These are phyloP conservation scores for Agaricus sinodeliciosus DNA, from an alignment of 768 basidiomycete species.

Conservation along the genomic window DNA sequence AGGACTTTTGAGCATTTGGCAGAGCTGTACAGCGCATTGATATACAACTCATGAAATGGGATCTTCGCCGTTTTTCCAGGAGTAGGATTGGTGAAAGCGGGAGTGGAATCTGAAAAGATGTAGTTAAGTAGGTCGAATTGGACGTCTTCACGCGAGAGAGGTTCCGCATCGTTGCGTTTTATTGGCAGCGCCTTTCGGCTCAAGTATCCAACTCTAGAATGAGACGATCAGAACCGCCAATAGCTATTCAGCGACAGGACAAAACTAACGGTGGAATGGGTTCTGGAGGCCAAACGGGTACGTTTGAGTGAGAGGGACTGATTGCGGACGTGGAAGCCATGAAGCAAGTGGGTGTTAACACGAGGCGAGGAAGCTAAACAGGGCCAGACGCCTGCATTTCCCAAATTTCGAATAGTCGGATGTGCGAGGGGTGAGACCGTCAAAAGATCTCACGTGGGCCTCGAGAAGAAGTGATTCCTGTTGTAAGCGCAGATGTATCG, in stretches of 20 bases:
- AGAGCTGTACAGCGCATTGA: slow-evolving; percentile 74
- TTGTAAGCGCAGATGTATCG: slow-evolving; percentile 7
- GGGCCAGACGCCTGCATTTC: slow-evolving; percentile 19
- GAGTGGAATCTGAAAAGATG: slow-evolving; percentile 65
- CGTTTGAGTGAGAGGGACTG: slow-evolving; percentile 21
- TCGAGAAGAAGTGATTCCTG: slow-evolving; percentile 11
- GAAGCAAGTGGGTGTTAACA: slow-evolving; percentile 28
- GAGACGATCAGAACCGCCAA: slow-evolving; percentile 11
- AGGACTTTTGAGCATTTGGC: slow-evolving; percentile 83
- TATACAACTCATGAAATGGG: slow-evolving; percentile 79
- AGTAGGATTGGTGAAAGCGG: slow-evolving; percentile 65
- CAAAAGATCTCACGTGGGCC: slow-evolving; percentile 31
- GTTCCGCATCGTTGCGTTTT: slow-evolving; percentile 78
- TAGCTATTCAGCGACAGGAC: slow-evolving; percentile 7
- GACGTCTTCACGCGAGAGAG: slow-evolving; percentile 76
- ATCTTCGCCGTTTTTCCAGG: slow-evolving; percentile 45
- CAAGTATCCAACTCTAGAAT: slow-evolving; percentile 47
- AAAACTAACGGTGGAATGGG: slow-evolving; percentile 45
- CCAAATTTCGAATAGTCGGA: slow-evolving; percentile 16
- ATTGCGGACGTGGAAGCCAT: slow-evolving; percentile 41
- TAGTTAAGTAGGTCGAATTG: slow-evolving; percentile 80
- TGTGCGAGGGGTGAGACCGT: slow-evolving; percentile 19
- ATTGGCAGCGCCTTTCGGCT: slow-evolving; percentile 70
- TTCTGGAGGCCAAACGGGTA: slow-evolving; percentile 39
- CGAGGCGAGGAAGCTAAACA: slow-evolving; percentile 29